These are phyloP conservation scores for Aspergillus kassunensis DNA, from an alignment of 495 filamentous ascomycete genomes.

Conservation along the genomic window DNA sequence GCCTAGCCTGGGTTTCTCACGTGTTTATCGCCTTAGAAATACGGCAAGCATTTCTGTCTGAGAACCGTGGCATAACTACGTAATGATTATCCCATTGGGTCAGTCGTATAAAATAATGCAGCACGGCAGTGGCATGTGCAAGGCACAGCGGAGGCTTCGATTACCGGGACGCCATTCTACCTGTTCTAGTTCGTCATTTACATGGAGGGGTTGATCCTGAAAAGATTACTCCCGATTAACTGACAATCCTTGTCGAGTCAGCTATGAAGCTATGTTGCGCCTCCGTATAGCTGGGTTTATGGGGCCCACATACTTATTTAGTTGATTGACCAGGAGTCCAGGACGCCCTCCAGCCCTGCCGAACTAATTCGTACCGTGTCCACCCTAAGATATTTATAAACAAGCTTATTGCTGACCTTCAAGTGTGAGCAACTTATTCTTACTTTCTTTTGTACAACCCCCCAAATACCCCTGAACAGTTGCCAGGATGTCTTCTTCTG, in stretches of 20 bases:
- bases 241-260: no score
- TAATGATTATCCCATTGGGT: background rate
- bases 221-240: no score
- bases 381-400: background rate
- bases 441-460: background rate
- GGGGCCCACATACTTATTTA: background rate
- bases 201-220: no score
- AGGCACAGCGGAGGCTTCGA: background rate
- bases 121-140: background rate
- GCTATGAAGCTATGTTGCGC: no score
- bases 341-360: background rate
- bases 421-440: constrained; percentile 7
- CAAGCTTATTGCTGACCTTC: background rate
- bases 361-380: background rate
- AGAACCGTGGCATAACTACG: background rate
- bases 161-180: no score
- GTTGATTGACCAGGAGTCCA: no score
- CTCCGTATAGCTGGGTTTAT: background rate
- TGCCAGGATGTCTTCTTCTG: constrained; percentile 34
- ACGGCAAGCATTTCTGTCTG: background rate
- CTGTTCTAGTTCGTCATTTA: no score
- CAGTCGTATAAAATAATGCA: background rate
- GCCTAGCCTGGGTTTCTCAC: constrained; percentile 12
- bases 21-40: background rate
- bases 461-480: background rate